Evolutionary conservation across 768 basidiomycete species (phyloP), one percentile per base, ranked within the genome.

Genomic region (Pholiota microspora): DNA sequence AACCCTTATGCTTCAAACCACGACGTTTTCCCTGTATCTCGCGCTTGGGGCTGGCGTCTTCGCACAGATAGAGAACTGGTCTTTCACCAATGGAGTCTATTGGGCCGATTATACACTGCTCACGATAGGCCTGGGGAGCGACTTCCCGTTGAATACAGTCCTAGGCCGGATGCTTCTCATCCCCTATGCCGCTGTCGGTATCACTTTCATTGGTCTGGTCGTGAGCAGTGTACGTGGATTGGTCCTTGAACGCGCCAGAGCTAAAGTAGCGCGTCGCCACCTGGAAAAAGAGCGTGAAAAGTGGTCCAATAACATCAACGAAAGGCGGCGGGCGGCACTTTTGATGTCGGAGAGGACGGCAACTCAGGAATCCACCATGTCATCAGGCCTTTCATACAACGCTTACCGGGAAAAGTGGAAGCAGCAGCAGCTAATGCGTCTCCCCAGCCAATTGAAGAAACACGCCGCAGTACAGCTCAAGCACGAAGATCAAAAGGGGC

Each of bases 81-180:
- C 60, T 16, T 77, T 69, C 54, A 56, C 69, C 21, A 72, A 77
- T 45, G 74, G 64, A 2, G 54, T 77, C 0, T 77, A 75, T 55
- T 76, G 73, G 74, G 73, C 72, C 1, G 71, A 75, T 49, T 77
- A 77, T 53, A 74, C 75, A 1, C 63, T 77, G 12, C 61, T 77
- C 29, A 77, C 74, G 0, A 70, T 76, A 40, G 74, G 75, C 0
- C 62, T 77, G 4, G 75, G 74, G 3, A 64, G 70, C 2, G 74
- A 76, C 57, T 75, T 75, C 45, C 71, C 71, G 3, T 62, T 71
- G 0, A 54, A 47, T 9, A 69, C 59, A 5, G 64, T 66, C 3
- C 54, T 60, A 0, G 66, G 59, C 2, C 55, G 68, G 24, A 69
- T 66, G 42, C 55, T 76, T 1, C 56, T 76, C 16, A 71, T 77